phyloP scores from a whole-genome alignment of 2,329 filamentous ascomycete species.

The Epichloe elymi region DNA sequence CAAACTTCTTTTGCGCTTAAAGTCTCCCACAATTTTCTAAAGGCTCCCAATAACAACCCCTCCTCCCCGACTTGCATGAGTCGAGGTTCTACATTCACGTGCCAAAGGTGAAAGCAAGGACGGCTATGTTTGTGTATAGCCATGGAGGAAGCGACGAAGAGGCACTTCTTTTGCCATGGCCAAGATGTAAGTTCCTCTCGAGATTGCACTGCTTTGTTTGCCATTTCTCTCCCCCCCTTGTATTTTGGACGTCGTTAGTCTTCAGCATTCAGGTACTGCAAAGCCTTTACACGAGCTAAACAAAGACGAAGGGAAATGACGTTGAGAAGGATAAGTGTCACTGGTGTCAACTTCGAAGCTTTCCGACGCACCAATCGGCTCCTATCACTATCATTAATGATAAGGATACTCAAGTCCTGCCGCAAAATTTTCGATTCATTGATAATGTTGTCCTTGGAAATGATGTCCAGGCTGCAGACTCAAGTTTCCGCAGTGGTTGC shows the following conservation, averaged over 20 bases:
- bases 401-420: constrained; percentile 41
- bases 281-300: neutral
- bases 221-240: neutral
- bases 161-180: constrained; percentile 39
- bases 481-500: constrained; percentile 57
- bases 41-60: too few species aligned
- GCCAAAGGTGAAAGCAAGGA: neutral
- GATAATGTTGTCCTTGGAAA: constrained; percentile 43
- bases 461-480: constrained; percentile 46
- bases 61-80: too few species aligned
- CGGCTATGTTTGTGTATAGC: neutral
- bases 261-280: neutral
- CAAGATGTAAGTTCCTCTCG: constrained; percentile 14
- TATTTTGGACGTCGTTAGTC: neutral
- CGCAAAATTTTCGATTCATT: constrained; percentile 57
- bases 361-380: constrained; percentile 32
- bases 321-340: constrained; percentile 37
- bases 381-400: constrained; percentile 54
- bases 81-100: neutral
- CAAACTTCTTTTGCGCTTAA: too few species aligned
- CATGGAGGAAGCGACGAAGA: constrained; percentile 34
- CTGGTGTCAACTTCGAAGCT: constrained; percentile 46
- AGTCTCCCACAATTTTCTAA: too few species aligned
- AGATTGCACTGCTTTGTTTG: neutral
- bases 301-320: constrained; percentile 17